Percentiles rank a stretch among this genome's conserved stretches.
These are phyloP conservation scores for Mortierella antarctica DNA, from an alignment of 192 early-diverging fungal genomes.

Conservation along the genomic window DNA sequence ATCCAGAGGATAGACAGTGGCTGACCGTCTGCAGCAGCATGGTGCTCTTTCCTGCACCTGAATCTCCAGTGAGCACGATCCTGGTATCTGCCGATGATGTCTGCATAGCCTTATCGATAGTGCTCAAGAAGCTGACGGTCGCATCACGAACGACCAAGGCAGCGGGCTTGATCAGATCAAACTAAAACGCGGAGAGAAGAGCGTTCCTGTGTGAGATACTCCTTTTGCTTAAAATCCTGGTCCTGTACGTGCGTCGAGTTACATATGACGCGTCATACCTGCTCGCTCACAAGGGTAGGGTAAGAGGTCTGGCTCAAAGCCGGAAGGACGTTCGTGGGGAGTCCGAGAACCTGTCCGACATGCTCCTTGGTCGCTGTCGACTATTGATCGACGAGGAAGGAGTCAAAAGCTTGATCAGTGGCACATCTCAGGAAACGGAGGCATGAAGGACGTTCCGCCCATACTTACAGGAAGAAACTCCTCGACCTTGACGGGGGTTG, in stretches of 20 bases:
- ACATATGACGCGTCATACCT: constrained; percentile 4
- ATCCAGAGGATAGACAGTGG: constrained; percentile 55
- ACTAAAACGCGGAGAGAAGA: constrained; percentile 17
- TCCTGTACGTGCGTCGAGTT: too few species aligned
- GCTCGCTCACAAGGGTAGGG: constrained; percentile 45
- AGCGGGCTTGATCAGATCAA: constrained; percentile 50
- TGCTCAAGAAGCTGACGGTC: constrained; percentile 52
- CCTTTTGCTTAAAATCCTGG: not conserved
- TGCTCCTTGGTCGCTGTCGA: constrained; percentile 48
- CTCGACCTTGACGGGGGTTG: constrained; percentile 44
- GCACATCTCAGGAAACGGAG: not conserved
- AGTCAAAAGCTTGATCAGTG: not conserved
- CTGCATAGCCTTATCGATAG: constrained; percentile 47
- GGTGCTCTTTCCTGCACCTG: constrained; percentile 63
- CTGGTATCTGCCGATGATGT: constrained; percentile 47
- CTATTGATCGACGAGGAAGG: not conserved
- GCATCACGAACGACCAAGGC: constrained; percentile 56
- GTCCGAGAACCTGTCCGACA: constrained; percentile 40
- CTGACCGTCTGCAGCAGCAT: constrained; percentile 60
- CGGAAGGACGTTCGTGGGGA: constrained; percentile 23
- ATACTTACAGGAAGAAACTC: constrained; percentile 50
- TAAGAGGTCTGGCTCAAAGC: constrained; percentile 40
- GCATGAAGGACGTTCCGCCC: too few species aligned
- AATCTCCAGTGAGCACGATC: constrained; percentile 54
- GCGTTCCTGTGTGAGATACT: not conserved